Evolutionary conservation across 2,329 filamentous ascomycete genomes (phyloP), one percentile per base, ranked within the genome.

Genomic region (Sporothrix brunneoviolacea): DNA sequence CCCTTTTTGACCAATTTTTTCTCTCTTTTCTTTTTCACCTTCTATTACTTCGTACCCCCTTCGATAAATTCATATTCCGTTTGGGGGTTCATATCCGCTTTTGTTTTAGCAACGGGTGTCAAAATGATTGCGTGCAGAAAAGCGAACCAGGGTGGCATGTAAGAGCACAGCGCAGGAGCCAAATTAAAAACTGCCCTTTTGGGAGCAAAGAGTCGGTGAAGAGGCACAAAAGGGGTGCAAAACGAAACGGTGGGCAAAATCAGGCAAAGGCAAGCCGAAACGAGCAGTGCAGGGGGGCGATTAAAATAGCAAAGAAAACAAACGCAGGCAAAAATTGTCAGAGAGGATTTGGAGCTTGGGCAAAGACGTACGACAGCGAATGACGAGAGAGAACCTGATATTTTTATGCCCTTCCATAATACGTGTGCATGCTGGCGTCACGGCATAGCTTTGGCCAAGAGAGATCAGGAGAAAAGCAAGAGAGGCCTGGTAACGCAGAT

Each of bases 91-190:
- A n/a, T n/a, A n/a, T n/a, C n/a, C n/a, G n/a, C n/a, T n/a, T n/a
- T n/a, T 18, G 12, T 44, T 38, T 15, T 19, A 19, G 24, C 32
- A 48, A 48, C 45, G 45, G 37, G 37, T 48, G 45, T 48, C 36
- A 48, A 48, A 27, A n/a, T 16, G n/a, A 30, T 33, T 48, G 27
- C 45, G 27, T 41, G 45, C 45, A 40, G 45, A 35, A 47, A 18
- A 24, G 15, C n/a, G 44, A 46, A 27, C 21, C 8, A 28, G n/a
- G 15, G 35, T 15, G 15, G 10, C 21, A 35, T 24, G 15, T 22
- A 24, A 18, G 45, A 22, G 15, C 28, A 22, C 12, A 13, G 35
- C 18, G n/a, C 27, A 48, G 37, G 21, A 33, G 27, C 27, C 22
- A 38, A 13, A 37, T 37, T 21, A 19, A 37, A 37, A 36, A 30